Percentiles rank a stretch among this genome's conserved stretches.
Evolutionary conservation across 2,329 filamentous ascomycete species (phyloP).

Genomic region (Fusarium annulatum): DNA sequence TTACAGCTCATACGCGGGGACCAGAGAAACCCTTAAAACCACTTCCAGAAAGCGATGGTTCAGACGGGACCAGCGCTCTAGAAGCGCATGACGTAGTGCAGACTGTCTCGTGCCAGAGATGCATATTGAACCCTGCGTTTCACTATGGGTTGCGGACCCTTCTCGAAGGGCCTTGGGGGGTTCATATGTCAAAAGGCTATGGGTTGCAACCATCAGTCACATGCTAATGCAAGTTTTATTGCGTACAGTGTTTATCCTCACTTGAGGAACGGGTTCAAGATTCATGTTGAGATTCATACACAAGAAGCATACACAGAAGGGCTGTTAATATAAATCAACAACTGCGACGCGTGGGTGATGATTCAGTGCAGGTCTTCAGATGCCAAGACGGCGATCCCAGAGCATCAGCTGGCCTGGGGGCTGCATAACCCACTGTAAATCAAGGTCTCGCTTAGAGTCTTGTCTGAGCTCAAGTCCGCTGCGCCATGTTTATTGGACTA

Average conservation of each 20-base stretch:
- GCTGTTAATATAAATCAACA: too few relatives aligned
- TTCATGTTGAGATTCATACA: too few relatives aligned
- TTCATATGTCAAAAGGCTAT: background rate
- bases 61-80: too few relatives aligned
- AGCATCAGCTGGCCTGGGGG: background rate
- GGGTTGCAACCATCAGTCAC: background rate
- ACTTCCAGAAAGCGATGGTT: background rate
- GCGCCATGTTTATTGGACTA: background rate
- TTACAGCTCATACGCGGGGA: background rate
- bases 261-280: accelerated
- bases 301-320: background rate
- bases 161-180: background rate
- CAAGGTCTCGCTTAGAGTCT: background rate
- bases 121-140: background rate
- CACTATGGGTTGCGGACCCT: background rate
- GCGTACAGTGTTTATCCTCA: background rate
- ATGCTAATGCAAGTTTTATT: background rate
- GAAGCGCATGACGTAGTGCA: background rate
- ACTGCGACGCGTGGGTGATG: background rate
- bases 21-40: background rate
- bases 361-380: background rate
- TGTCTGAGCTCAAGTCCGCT: background rate
- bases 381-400: background rate
- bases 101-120: background rate
- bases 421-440: background rate